Conservation (phyloP, 1,284 basidiomycete species). For the Papiliotrema nemorosa region DNA sequence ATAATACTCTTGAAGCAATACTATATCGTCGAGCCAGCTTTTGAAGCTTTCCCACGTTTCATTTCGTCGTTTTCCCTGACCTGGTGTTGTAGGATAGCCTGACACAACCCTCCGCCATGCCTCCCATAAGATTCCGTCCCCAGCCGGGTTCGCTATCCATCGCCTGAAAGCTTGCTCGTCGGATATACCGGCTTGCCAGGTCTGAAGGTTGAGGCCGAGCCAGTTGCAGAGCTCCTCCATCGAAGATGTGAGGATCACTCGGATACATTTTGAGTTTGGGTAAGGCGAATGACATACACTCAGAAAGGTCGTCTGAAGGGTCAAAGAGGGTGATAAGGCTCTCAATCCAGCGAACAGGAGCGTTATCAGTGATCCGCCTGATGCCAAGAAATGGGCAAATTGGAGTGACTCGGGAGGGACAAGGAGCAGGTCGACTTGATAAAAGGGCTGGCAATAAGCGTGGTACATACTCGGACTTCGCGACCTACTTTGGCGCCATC, state of each 20-base stretch:
- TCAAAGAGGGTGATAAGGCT: not conserved
- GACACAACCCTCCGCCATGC: not conserved
- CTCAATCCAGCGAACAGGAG: not conserved
- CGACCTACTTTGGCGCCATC: no score
- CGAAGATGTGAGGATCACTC: not conserved
- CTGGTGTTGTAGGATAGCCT: not conserved
- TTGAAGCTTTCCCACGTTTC: not conserved
- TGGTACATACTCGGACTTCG: no score
- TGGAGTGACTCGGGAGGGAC: not conserved
- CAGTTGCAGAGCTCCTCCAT: not conserved
- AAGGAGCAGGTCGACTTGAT: not conserved
- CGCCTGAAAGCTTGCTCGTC: not conserved
- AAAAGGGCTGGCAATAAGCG: not conserved
- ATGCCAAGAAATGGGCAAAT: not conserved
- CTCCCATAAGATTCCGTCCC: not conserved
- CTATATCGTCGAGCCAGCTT: not conserved
- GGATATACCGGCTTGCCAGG: not conserved
- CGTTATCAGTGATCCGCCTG: not conserved
- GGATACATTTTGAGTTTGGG: not conserved
- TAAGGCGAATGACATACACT: not conserved
- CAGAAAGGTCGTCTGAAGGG: not conserved
- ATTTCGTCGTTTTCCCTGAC: not conserved
- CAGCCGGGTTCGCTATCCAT: not conserved
- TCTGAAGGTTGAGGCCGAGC: slow-evolving; percentile 5
- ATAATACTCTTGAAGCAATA: no score